These are phyloP conservation scores for Yamadazyma sp. DNA, from an alignment of 1,139 yeast genomes.

Conservation along the genomic window DNA sequence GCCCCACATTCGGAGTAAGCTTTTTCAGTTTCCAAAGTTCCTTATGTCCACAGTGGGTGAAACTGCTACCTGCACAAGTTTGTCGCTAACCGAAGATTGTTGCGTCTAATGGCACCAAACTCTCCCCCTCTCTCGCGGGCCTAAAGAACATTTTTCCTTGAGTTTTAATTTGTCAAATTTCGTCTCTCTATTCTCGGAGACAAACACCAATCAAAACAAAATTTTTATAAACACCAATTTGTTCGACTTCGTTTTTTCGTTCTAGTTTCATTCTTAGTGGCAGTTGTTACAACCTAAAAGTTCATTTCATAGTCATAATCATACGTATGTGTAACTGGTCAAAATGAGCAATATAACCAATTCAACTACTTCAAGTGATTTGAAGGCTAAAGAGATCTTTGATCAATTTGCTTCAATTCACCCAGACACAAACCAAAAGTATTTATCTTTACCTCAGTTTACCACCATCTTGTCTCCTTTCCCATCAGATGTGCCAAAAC, in stretches of 20 bases:
- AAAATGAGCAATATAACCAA: conserved; percentile 2
- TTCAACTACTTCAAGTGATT: background rate
- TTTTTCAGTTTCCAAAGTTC: too few relatives aligned
- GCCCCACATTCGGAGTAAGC: too few relatives aligned
- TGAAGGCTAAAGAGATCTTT: conserved; percentile 40
- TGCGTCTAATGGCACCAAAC: background rate
- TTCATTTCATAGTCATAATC: background rate
- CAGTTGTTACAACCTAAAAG: background rate
- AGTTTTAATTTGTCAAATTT: background rate
- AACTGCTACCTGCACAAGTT: background rate
- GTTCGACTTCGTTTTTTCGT: background rate
- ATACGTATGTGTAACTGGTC: conserved; percentile 1
- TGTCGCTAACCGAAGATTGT: background rate
- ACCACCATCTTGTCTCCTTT: conserved; percentile 44
- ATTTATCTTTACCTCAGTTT: conserved; percentile 38
- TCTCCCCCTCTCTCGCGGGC: conserved; percentile 2
- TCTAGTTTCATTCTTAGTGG: background rate
- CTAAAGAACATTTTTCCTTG: background rate
- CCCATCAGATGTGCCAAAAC: conserved; percentile 40
- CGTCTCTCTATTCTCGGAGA: conserved; percentile 1
- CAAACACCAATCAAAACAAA: conserved; percentile 1
- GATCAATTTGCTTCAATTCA: conserved; percentile 38
- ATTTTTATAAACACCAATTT: conserved; percentile 1
- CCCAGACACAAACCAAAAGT: conserved; percentile 21
- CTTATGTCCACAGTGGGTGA: background rate